Conservation (phyloP, 179 eudicot species). For the Actinidia arguta region DNA sequence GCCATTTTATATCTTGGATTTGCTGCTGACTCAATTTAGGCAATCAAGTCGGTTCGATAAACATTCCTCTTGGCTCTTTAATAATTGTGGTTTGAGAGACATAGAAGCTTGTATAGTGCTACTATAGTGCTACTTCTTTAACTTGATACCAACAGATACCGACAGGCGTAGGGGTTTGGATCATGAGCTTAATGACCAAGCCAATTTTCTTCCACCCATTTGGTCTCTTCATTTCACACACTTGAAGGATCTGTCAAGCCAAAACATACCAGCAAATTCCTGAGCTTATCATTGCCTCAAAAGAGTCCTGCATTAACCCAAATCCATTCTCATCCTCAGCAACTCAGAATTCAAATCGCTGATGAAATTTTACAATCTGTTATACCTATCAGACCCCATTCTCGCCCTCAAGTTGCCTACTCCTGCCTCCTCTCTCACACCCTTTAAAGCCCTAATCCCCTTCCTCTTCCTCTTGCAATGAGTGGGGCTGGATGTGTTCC, state of each 20-base stretch:
- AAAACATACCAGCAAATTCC: slow-evolving; percentile 62
- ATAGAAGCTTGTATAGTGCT: no score
- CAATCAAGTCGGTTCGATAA: no score
- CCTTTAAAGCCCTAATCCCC: slow-evolving; percentile 56
- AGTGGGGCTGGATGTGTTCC: slow-evolving; percentile 69
- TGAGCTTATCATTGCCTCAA: slow-evolving; percentile 40
- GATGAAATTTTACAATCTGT: slow-evolving; percentile 76
- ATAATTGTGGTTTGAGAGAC: no score
- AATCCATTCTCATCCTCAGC: slow-evolving; percentile 68
- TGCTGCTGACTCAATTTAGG: no score
- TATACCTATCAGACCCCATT: slow-evolving; percentile 53
- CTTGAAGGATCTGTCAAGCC: slow-evolving; percentile 52
- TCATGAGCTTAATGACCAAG: slow-evolving; percentile 13
- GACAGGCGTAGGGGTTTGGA: no score
- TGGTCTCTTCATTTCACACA: slow-evolving; percentile 24
- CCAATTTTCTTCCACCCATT: slow-evolving; percentile 24
- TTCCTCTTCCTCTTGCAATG: slow-evolving; percentile 64
- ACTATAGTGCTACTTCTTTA: no score
- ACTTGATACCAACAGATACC: neutral
- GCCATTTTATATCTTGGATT: no score
- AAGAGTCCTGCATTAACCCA: slow-evolving; percentile 34
- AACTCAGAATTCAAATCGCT: slow-evolving; percentile 38
- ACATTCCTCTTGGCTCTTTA: no score
- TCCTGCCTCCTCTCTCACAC: slow-evolving; percentile 63
- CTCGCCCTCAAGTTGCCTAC: slow-evolving; percentile 47